Base-by-base conservation (phyloP, 2,329 filamentous ascomycete species). In the Diaporthe eres region DNA sequence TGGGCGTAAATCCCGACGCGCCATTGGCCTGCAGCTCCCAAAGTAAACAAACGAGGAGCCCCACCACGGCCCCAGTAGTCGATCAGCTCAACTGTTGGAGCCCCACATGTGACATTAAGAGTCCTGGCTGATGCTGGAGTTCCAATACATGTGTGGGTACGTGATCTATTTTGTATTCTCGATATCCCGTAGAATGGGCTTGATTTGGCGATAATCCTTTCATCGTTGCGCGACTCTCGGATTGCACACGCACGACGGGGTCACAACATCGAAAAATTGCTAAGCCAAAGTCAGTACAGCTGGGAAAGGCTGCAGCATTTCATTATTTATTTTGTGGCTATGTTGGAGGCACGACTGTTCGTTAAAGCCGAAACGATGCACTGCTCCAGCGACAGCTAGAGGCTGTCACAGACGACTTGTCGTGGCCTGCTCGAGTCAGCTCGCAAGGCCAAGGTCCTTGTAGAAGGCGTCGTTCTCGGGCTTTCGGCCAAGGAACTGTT, bases 381-480 rank as follows among this genome's bases (percentile, higher is more conserved):
- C 13, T 31, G 31, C 31, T 28, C n/a, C 22, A 28, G 31, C 22
- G 12, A 31, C 34, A 57, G 3, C 49, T 22, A 12, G 37, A 37
- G 1, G 28, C 22, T 13, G 22, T 77, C 68, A 75, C 31, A 76
- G 51, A 31, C 76, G 74, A 51, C 71, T 75, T 19, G 22, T 58
- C 44, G 44, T 39, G 31, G 19, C 12, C 58, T 61, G 58, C 22
- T 61, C 74, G 19, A 79, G 78, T 81, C 79, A 81, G 5, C 71
- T 77, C 8, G 76, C 71, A 34, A 89, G 80, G 2, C 94, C 94
- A 70, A 97, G 86, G 82, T 96, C 94, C 84, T 90, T 89, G 84
- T 96, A 96, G 81, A 97, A 97, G 1, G 94, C 91, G 81, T 96
- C 94, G 0, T 91, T 92, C 82, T 90, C 95, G 0, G 94, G 94